Evolutionary conservation across 352 stramenopile species (phyloP), one percentile per base, ranked within the genome.

Genomic region (Aphanomyces euteiches): DNA sequence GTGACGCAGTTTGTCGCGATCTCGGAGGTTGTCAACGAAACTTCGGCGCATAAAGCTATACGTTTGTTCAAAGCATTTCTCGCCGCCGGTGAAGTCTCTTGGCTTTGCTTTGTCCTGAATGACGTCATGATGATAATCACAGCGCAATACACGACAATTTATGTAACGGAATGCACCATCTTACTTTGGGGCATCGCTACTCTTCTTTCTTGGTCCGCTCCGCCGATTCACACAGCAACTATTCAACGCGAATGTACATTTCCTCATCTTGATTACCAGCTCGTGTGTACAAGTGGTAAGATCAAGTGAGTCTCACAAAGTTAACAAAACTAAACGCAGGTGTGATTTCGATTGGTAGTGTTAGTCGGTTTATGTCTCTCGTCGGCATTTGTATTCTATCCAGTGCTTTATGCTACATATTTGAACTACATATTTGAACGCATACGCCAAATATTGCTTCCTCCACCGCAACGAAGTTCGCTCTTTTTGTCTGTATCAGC

Each of bases 201-300:
- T 21, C 13, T 54, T 12, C 39, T 53, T 15, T 53, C 45, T 1
- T 53, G 13, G 45, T 15, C 2, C n/a, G 45, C 45, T 15, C 45
- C 45, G n/a, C n/a, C 45, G 45, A 53, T 19, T 1, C 45, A 53
- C 45, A 53, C 45, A 19, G 45, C 45, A 15, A 53, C 45, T n/a
- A n/a, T 53, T 19, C 13, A 53, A 15, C 45, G 45, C 45, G n/a
- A 53, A 53, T 53, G 45, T 19, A 19, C 1, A 53, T 53, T n/a
- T 19, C 7, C 47, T 67, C 38, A 63, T 8, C 13, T 68, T 34
- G 60, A 68, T n/a, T 63, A 58, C 8, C 60, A 68, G 36, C 37
- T 68, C 47, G 60, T 63, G 43, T 68, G 60, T 21, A 59, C 60
- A 17, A 68, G 15, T 7, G 60, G 15, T 67, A 19, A 38, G 43